Evolutionary conservation across 2,329 filamentous ascomycete species (phyloP), one percentile per base, ranked within the genome.

Genomic region (Penicillium sp.): DNA sequence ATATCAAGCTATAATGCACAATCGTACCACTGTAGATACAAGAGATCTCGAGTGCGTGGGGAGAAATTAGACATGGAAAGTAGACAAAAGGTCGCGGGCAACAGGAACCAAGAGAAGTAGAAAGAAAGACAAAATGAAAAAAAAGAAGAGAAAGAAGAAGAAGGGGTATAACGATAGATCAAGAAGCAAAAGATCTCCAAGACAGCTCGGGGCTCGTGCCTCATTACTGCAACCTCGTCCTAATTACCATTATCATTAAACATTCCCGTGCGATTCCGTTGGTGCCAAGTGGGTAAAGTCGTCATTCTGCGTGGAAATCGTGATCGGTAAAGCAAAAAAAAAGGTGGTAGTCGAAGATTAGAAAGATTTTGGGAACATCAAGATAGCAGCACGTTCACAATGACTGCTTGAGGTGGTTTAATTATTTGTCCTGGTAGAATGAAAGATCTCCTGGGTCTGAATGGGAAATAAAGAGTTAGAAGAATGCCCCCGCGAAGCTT

Each of bases 241-340:
- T 52, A 57, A 70, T 72, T 71, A 71, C 57, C 64, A 73, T 72
- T 72, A 72, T 63, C 56, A 70, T 70, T 71, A 71, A 61, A 64
- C 61, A 61, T 64, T 66, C 61, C 57, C 62, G 60, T 56, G 53
- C 52, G 53, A 57, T 53, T 56, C 49, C 49, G 54, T 33, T 56
- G 33, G 56, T 62, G 52, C 55, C 59, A 63, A 62, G 57, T 58
- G 62, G 55, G 56, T 65, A 62, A 64, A 58, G 57, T 66, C 55
- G 58, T 70, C 63, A 65, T 69, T 65, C 63, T 55, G 63, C 58
- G 57, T 70, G 66, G 56, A 66, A 65, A 55, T 71, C 69, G 56
- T 70, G 56, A 53, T 49, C 33, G 48, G 41, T 41, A n/a, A 31
- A 52, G 51, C 53, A 26, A 48, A 53, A 22, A 25, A 54, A 23